Base-by-base conservation (phyloP, 108 stramenopile species). In the Ochromonas danica region DNA sequence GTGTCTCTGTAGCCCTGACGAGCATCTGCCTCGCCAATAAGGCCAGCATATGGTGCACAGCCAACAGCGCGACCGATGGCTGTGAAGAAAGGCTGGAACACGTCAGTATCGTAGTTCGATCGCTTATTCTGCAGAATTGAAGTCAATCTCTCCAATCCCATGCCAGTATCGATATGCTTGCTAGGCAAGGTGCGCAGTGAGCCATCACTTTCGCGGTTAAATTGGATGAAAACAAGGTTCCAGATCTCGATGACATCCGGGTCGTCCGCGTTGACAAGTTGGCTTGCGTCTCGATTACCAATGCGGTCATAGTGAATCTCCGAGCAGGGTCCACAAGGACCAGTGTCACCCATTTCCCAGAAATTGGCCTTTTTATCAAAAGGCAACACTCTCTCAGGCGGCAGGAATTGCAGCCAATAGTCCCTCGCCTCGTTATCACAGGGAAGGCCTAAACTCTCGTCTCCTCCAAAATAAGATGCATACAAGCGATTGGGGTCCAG, bases 321-420 rank as follows among this genome's bases (percentile, higher is more conserved):
- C 39, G 83, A 81, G 80, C 86, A 86, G 14, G 86, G 86, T 17
- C 86, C 86, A 82, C 86, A 86, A 28, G 86, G 86, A 1, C 87
- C 87, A 31, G 80, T 71, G 36, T 85, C 85, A 2, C 86, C 86
- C 86, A 86, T 86, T 84, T 87, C 86, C 86, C 86, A 87, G 80
- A 87, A 87, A 51, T 87, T 87, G 36, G 81, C 86, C 57, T 85
- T 85, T 6, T 75, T 43, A 77, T 71, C 86, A 33, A 83, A 83
- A 0, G 87, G 87, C 31, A 85, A 82, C 0, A 87, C 86, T 33
- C 86, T 43, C 35, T 87, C 85, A 41, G 71, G 28, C 3, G 87
- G 87, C n/a, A 88, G 43, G n/a, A 67, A 36, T 43, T 51, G 82
- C 70, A 81, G 70, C 88, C 88, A 88, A 0, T 87, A 61, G 42